Base-by-base conservation (phyloP, 208 protist genomes). In the Wallacemonas sp. region DNA sequence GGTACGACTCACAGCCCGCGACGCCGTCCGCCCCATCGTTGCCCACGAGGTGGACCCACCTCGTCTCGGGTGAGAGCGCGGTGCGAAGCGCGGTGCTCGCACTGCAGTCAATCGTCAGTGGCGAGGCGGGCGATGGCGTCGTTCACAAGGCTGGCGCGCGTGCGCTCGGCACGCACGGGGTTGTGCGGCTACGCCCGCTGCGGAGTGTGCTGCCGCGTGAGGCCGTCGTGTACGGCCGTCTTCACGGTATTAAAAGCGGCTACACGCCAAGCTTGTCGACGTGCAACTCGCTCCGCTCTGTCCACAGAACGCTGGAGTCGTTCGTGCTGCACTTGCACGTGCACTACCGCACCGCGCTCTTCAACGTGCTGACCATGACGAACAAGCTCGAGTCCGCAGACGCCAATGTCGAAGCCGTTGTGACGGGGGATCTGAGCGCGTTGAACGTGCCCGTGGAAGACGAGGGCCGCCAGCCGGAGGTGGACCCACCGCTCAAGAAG, bases 321-420 rank as follows among this genome's bases (percentile, higher is more conserved):
- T 95, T 95, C 64, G 76, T 93, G 37, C 64, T 78, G 30, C 68
- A 41, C 1, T 78, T 88, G 58, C 66, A 81, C 21, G 4, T 32
- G 0, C 63, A 66, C 27, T 91, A 85, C 41, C 77, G 76, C 39
- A 85, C 90, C 1, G 83, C 80, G 46, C 59, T 92, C n/a, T 95
- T 93, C 61, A 95, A 95, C 58, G 76, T 93, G 33, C 58, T 95
- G 10, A 90, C 80, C 64, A 88, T 77, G 5, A 79, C 81, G 5
- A 76, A 71, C 34, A 83, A 83, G 46, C 54, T 95, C 24, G 48
- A 57, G 15, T 68, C 76, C 5, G 57, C 66, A 10, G 74, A 66
- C 12, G 32, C 19, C n/a, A 63, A 38, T 19, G 45, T 74, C 45
- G 54, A 52, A 21, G 19, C 30, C 38, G n/a, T 53, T 12, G 50